Base-by-base conservation (phyloP, 148 eudicot species). In the Rhododendron ferrugineum region DNA sequence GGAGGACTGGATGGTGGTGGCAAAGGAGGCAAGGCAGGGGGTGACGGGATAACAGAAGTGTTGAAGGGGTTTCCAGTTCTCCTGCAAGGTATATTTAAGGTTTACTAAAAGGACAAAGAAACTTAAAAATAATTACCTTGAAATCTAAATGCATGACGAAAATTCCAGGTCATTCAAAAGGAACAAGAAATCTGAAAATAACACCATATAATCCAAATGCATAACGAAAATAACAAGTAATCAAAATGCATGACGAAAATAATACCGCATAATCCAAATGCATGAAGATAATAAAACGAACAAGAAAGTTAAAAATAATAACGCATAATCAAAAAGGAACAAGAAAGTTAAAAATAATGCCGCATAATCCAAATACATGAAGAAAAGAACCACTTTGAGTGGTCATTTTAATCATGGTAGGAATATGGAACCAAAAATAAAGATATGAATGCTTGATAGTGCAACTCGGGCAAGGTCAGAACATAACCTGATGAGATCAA, bases 11-110 rank as follows among this genome's bases (percentile, higher is more conserved):
- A 87, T 70, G 91, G 77, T 28, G 97, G 78, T 76, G 91, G 80
- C 79, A 85, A 89, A 79, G 98, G 94, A 74, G 92, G 58, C 54
- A 83, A 82, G 46, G 90, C 84, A 42, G 96, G 99, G 49, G 97
- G 91, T 54, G 98, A 87, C 82, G 99, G 91, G 52, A 96, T 83
- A 83, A 90, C 85, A 40, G 89, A 90, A 56, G 93, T 95, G 90
- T 96, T 95, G 79, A 96, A 96, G 28, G 98, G 99, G 47, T 96
- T 96, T 86, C 98, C 99, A 14, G 86, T 84, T 87, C 91, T 89
- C 82, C 99, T 96, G 96, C 88, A 90, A 23, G 82, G 83, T 66
- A 84, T 58, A 84, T 11, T 1, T 78, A 50, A 82, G 60, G 68
- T 5, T 79, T 82, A 80, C 5, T 47, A 86, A 78, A 73, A 52